These are phyloP conservation scores for Austroboletus novae-zelandiae DNA, from an alignment of 1,284 basidiomycete genomes.

Conservation along the genomic window DNA sequence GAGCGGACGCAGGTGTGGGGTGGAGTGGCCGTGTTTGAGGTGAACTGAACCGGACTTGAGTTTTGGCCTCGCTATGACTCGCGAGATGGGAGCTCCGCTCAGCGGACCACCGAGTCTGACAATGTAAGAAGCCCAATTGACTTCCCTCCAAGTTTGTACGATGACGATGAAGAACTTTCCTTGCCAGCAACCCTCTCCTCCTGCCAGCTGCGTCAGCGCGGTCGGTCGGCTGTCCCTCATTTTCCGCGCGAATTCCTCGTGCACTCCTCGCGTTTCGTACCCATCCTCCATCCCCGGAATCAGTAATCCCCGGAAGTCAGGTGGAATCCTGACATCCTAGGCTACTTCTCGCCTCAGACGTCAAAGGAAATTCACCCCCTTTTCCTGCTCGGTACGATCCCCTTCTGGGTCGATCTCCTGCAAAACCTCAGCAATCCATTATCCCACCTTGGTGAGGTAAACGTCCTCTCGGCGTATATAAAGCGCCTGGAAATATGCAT, in stretches of 20 bases:
- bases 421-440: conserved; percentile 22
- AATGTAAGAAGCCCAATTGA: not conserved
- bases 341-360: conserved; percentile 17
- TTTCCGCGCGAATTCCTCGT: conserved; percentile 23
- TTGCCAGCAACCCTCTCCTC: not conserved
- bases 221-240: conserved; percentile 9
- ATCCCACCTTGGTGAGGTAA: conserved; percentile 33
- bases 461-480: conserved; percentile 25
- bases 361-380: conserved; percentile 23
- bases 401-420: conserved; percentile 30
- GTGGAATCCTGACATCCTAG: conserved; percentile 13
- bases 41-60: not conserved
- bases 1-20: not conserved
- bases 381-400: conserved; percentile 22
- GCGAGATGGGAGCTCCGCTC: not conserved
- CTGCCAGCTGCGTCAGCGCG: not conserved
- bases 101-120: too few relatives aligned
- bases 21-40: not conserved
- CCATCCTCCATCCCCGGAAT: conserved; percentile 8
- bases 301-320: conserved; percentile 17
- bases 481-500: conserved; percentile 10
- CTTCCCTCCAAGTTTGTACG: not conserved
- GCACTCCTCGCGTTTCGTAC: conserved; percentile 21
- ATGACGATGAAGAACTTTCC: not conserved
- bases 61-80: not conserved